Evolutionary conservation across 2,329 filamentous ascomycete species (phyloP), one percentile per base, ranked within the genome.

Genomic region (Cordyceps javanica): DNA sequence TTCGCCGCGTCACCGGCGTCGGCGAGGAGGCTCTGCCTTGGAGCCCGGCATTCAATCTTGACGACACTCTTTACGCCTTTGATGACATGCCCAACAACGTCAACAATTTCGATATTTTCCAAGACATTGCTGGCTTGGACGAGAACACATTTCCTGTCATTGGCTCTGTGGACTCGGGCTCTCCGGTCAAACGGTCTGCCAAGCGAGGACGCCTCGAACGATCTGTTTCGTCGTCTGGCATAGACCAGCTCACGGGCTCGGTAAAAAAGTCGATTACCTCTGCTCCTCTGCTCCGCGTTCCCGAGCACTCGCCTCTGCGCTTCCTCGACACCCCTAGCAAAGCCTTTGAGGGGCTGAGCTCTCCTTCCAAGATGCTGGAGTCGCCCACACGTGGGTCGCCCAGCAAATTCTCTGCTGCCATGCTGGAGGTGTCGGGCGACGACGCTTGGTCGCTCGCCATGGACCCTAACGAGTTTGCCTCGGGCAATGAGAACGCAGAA

Each of bases 21-120:
- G 75, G 84, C 30, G 71, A 75, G 9, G 71, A 75, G 11, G 59
- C 64, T 19, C 69, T 80, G 28, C 82, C 82, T 4, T 88, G 85
- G 80, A 88, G 86, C 63, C 83, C 86, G 4, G 82, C 82, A n/a
- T 85, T 89, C 67, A 77, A 82, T 51, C 72, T 88, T 3, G 85
- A 88, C 51, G 82, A 87, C 25, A 68, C 73, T 3, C 65, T 78
- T 19, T 82, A 79, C 55, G 69, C 68, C 62, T 74, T 79, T 60
- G 70, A 80, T 58, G 77, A 81, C 58, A 78, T 81, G 59, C 70
- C 73, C 45, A 68, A 71, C 58, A 78, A 78, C 46, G 76, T 79
- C 36, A 75, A 68, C 52, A 80, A 81, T 21, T 87, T 87, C 64
- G 85, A 89, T 65, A 82, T 89, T 51, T 89, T 87, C 63, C 73